A percentile compares a stretch with the other conserved stretches of the same genome.
Conservation (phyloP, 495 filamentous ascomycete genomes). For the Sordaria brevicollis region DNA sequence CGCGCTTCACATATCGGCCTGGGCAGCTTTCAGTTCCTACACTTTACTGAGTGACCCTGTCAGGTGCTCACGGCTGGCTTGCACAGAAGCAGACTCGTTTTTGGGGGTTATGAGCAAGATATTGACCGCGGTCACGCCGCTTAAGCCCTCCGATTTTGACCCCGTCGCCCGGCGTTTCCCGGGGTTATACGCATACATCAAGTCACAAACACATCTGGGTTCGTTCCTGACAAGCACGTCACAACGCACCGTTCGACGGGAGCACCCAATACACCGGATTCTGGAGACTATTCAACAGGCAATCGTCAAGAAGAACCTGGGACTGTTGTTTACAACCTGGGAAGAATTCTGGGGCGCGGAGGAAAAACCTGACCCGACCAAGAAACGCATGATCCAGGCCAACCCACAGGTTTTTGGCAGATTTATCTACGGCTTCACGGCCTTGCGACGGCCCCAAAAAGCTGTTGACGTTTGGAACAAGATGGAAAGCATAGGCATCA, state of each 20-base stretch:
- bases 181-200: not conserved
- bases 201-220: slow-evolving; percentile 1
- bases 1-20: slow-evolving; percentile 13
- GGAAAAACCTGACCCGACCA: slow-evolving; percentile 1
- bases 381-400: slow-evolving; percentile 16
- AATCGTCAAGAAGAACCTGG: slow-evolving; percentile 8
- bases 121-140: not conserved
- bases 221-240: not conserved
- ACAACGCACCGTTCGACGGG: not conserved
- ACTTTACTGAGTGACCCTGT: slow-evolving; percentile 25
- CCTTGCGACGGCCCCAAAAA: slow-evolving; percentile 32
- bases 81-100: slow-evolving; percentile 13
- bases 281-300: slow-evolving; percentile 5
- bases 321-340: slow-evolving; percentile 18
- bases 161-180: not conserved
- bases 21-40: slow-evolving; percentile 33
- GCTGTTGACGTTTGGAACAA: slow-evolving; percentile 50
- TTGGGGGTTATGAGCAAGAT: slow-evolving; percentile 9
- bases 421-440: slow-evolving; percentile 45
- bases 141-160: slow-evolving; percentile 4
- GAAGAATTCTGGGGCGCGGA: slow-evolving; percentile 19
- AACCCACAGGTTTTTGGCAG: slow-evolving; percentile 36
- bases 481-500: slow-evolving; percentile 39
- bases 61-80: slow-evolving; percentile 9
- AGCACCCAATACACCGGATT: not conserved